phyloP scores from a whole-genome alignment of 2,329 filamentous ascomycete genomes.

The Pseudogymnoascus sp. region DNA sequence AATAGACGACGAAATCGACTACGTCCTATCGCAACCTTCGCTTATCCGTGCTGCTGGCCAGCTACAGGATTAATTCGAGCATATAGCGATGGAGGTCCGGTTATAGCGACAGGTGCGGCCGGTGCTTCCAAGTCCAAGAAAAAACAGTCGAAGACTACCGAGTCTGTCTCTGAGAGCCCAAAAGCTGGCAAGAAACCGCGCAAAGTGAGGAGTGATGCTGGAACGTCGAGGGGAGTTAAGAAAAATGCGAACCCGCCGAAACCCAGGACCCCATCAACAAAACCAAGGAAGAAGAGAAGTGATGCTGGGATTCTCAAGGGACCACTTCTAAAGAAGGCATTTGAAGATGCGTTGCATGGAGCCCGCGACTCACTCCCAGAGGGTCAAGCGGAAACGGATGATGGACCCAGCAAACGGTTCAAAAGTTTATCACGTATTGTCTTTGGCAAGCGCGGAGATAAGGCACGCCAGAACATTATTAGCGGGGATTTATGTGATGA shows the following conservation, averaged over 20 bases:
- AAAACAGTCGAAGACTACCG: neutral
- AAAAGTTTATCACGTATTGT: neutral
- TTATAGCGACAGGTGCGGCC: neutral
- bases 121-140: neutral
- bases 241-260: neutral
- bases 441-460: slow-evolving; percentile 26
- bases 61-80: neutral
- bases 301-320: neutral
- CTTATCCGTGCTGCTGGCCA: neutral
- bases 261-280: neutral
- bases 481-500: slow-evolving; percentile 41
- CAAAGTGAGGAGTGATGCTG: neutral
- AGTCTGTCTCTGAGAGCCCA: neutral
- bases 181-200: neutral
- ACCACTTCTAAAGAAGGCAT: neutral
- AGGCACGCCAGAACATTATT: slow-evolving; percentile 44
- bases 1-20: slow-evolving; percentile 2
- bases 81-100: slow-evolving; percentile 2
- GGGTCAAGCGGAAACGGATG: neutral
- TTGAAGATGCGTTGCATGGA: neutral
- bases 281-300: neutral
- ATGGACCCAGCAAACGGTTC: neutral
- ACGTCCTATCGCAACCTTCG: neutral
- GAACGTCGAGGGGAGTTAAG: neutral
- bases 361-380: neutral